Conservation (phyloP, 768 basidiomycete genomes). For the Leucogyrophana mollusca region DNA sequence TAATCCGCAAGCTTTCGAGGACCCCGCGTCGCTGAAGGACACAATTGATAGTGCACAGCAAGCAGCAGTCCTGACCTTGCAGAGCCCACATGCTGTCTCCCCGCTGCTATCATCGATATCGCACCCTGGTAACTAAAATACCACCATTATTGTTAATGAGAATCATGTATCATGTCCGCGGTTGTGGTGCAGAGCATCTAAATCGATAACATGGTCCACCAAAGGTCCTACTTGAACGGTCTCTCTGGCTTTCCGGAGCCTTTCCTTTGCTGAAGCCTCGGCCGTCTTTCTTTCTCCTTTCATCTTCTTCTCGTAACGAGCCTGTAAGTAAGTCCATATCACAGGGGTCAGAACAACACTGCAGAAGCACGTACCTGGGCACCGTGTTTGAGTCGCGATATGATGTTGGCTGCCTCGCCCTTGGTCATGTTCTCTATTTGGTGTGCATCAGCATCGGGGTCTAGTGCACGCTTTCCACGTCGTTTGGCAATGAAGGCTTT, state of each 20-base stretch:
- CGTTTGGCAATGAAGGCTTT: slow-evolving; percentile 54
- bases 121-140: too few relatives aligned
- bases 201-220: slow-evolving; percentile 6
- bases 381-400: slow-evolving; percentile 75
- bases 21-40: slow-evolving; percentile 40
- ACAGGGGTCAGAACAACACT: background rate
- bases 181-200: too few relatives aligned
- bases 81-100: slow-evolving; percentile 63
- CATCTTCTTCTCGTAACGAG: slow-evolving; percentile 53
- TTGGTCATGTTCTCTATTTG: slow-evolving; percentile 55
- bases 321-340: slow-evolving; percentile 31
- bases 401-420: slow-evolving; percentile 77
- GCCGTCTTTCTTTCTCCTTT: slow-evolving; percentile 38
- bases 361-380: slow-evolving; percentile 48
- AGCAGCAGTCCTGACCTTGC: slow-evolving; percentile 61
- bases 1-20: slow-evolving; percentile 42
- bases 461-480: slow-evolving; percentile 34
- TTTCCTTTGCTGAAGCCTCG: slow-evolving; percentile 45
- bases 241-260: slow-evolving; percentile 47
- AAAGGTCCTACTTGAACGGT: slow-evolving; percentile 63
- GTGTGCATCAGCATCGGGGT: slow-evolving; percentile 16
- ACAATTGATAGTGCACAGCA: slow-evolving; percentile 58
- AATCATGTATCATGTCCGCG: too few relatives aligned
- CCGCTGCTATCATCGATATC: slow-evolving; percentile 51
- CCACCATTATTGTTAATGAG: too few relatives aligned